Conservation (phyloP, 2,329 filamentous ascomycete species). For the Diaporthe sp. region DNA sequence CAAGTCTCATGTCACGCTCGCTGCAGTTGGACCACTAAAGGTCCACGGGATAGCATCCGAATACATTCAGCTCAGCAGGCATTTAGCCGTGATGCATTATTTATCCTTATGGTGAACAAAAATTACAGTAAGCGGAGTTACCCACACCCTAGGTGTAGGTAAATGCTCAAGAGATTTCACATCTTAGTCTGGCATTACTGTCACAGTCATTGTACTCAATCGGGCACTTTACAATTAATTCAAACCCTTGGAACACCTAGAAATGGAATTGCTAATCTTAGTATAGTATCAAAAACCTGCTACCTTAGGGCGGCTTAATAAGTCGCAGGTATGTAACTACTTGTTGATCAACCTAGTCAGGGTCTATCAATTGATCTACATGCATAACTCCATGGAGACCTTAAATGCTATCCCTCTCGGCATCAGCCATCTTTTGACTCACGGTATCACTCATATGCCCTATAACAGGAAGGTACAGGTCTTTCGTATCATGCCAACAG, state of each 20-base stretch:
- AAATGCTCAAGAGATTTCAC: too few relatives aligned
- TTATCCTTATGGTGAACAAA: too few relatives aligned
- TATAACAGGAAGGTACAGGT: background rate
- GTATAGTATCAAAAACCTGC: background rate
- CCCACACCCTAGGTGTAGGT: too few relatives aligned
- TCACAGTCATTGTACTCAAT: too few relatives aligned
- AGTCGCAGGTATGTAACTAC: background rate
- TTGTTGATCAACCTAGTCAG: background rate
- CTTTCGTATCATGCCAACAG: background rate
- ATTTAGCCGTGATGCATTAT: too few relatives aligned
- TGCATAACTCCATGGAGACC: background rate
- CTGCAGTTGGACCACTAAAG: too few relatives aligned
- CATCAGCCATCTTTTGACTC: background rate
- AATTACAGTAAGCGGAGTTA: too few relatives aligned
- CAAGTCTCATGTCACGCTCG: too few relatives aligned
- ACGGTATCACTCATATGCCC: background rate
- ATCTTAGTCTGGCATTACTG: too few relatives aligned
- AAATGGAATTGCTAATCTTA: background rate
- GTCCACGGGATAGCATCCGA: too few relatives aligned
- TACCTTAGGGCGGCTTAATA: background rate
- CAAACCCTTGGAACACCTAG: background rate
- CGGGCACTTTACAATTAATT: background rate
- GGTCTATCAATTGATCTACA: background rate
- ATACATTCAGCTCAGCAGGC: too few relatives aligned
- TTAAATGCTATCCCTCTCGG: background rate